A percentile compares a stretch with the other conserved stretches of the same genome.
These are phyloP conservation scores for Fomitopsis schrenkii DNA, from an alignment of 1,284 basidiomycete species.

Conservation along the genomic window DNA sequence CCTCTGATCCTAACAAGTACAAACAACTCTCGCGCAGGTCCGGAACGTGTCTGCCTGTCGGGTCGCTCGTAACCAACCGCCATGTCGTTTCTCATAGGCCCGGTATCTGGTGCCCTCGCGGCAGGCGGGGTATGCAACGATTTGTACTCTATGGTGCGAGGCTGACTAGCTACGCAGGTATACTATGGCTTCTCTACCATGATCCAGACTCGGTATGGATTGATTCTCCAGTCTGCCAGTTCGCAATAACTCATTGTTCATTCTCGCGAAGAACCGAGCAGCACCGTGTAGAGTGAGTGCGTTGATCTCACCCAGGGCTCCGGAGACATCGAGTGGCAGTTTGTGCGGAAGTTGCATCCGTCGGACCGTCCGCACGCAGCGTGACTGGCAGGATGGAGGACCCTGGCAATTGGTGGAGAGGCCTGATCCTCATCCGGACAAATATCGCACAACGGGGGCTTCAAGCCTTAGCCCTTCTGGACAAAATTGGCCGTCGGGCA, in stretches of 20 bases:
- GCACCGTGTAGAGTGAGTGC: constrained; percentile 21
- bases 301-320: neutral
- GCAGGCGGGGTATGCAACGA: constrained; percentile 18
- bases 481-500: too few relatives aligned
- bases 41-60: neutral
- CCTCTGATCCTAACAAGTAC: constrained; percentile 6
- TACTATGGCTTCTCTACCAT: constrained; percentile 30
- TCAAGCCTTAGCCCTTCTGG: too few relatives aligned
- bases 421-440: too few relatives aligned
- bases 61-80: neutral
- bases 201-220: constrained; percentile 23
- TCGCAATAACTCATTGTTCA: neutral
- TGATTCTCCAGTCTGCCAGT: neutral
- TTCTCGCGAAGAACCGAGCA: constrained; percentile 19
- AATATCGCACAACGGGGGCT: too few relatives aligned
- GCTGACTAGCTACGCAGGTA: constrained; percentile 15
- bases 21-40: constrained; percentile 1
- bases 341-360: too few relatives aligned
- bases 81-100: constrained; percentile 29
- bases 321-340: neutral
- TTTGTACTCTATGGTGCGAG: neutral
- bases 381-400: too few relatives aligned
- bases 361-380: too few relatives aligned
- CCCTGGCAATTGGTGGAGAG: too few relatives aligned
- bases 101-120: constrained; percentile 20